Evolutionary conservation across 495 filamentous ascomycete species (phyloP).

Genomic region (Sporormia fimetaria): DNA sequence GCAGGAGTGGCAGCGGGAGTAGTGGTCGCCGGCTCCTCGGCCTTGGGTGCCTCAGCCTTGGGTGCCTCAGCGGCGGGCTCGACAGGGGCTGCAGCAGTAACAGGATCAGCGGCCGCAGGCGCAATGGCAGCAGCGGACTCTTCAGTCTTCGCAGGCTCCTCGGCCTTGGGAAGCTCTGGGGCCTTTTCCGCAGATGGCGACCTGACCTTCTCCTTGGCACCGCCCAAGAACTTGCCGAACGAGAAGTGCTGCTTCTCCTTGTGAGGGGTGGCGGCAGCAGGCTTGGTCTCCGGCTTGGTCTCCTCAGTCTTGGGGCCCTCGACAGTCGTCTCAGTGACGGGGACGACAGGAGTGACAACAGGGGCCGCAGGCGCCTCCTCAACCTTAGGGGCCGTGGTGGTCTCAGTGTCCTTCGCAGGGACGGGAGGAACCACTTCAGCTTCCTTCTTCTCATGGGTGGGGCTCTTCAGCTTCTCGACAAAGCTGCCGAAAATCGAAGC

Average conservation of each 20-base stretch:
- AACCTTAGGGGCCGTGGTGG: constrained; percentile 22
- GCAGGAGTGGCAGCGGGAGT: constrained; percentile 16
- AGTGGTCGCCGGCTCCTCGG: constrained; percentile 19
- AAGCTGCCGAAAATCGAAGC: constrained; percentile 34
- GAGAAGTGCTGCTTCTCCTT: constrained; percentile 23
- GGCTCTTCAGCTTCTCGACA: constrained; percentile 30
- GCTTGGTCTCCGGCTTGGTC: constrained; percentile 29
- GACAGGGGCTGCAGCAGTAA: constrained; percentile 9
- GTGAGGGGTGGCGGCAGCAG: constrained; percentile 15
- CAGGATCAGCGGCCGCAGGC: too few relatives aligned
- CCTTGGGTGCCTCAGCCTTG: constrained; percentile 25
- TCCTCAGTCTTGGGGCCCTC: constrained; percentile 29
- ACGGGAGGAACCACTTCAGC: constrained; percentile 30
- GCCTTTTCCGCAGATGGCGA: constrained; percentile 21
- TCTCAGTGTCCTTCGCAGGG: constrained; percentile 28
- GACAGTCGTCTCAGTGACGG: constrained; percentile 8
- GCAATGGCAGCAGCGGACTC: constrained; percentile 14
- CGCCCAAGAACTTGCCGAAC: constrained; percentile 25
- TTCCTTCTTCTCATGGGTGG: constrained; percentile 33
- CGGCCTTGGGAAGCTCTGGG: constrained; percentile 10
- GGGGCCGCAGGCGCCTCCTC: constrained; percentile 11
- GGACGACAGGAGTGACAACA: constrained; percentile 1
- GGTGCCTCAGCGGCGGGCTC: constrained; percentile 19
- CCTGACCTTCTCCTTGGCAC: constrained; percentile 22
- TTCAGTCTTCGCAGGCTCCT: constrained; percentile 25